Percentiles rank a stretch among this genome's conserved stretches.
phyloP scores from a whole-genome alignment of 345 rosid genomes.

The Eucalyptus rudis region DNA sequence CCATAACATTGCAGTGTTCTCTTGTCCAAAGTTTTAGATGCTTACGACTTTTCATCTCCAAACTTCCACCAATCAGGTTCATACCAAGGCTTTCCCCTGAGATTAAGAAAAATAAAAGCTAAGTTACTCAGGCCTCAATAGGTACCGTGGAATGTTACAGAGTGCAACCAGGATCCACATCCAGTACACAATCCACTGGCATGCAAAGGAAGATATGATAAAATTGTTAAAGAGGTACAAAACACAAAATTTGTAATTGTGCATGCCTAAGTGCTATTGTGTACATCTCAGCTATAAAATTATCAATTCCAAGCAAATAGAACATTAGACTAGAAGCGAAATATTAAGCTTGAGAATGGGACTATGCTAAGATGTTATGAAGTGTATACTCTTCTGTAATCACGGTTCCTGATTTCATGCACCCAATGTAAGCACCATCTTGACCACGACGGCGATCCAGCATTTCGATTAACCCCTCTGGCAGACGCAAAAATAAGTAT shows the following conservation, averaged over 20 bases:
- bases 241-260: not conserved
- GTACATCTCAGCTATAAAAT: not conserved
- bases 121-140: not conserved
- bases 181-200: not conserved
- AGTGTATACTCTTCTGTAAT: constrained; percentile 46
- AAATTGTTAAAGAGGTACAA: not conserved
- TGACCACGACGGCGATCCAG: constrained; percentile 62
- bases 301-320: not conserved
- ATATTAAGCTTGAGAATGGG: not conserved
- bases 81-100: constrained; percentile 85
- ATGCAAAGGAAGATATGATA: not conserved
- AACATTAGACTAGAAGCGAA: not conserved
- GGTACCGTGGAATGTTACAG: not conserved
- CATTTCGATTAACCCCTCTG: constrained; percentile 76
- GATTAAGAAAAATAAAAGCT: constrained; percentile 1
- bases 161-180: not conserved
- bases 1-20: not conserved
- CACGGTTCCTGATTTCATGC: constrained; percentile 98
- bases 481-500: not conserved
- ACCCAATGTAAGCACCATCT: constrained; percentile 74
- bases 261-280: not conserved
- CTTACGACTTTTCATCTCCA: constrained; percentile 94
- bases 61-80: constrained; percentile 99
- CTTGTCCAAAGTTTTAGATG: not conserved
- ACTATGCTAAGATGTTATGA: not conserved